Base-by-base conservation (phyloP, 768 basidiomycete species). In the Kwoniella dendrophila region DNA sequence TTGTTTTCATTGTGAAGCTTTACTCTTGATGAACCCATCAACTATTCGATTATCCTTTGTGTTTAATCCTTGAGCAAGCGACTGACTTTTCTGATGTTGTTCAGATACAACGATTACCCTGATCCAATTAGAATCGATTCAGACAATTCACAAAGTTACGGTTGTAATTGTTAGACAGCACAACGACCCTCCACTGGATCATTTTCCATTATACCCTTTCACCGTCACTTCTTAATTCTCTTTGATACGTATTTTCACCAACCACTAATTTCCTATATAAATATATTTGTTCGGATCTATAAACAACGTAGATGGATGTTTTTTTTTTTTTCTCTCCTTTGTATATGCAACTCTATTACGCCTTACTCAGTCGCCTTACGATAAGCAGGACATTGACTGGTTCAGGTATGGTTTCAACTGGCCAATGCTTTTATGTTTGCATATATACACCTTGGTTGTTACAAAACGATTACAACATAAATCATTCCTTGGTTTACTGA, bases 41-140 rank as follows among this genome's bases (percentile, higher is more conserved):
- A n/a, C n/a, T n/a, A n/a, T n/a, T n/a, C n/a, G n/a, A n/a, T n/a
- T n/a, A n/a, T n/a, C n/a, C n/a, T n/a, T n/a, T n/a, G n/a, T n/a
- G n/a, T n/a, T n/a, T n/a, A n/a, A n/a, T n/a, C n/a, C n/a, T n/a
- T n/a, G 49, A 26, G n/a, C 16, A 10, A 14, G 20, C 24, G 30
- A 12, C 22, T 49, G 5, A 11, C 29, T 49, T 32, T n/a, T 52
- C 8, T 24, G 50, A 56, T 45, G 33, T 38, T 11, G 22, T 36
- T 38, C 80, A 98, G 94, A 79, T 94, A 92, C 82, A 89, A 92
- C 72, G 95, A 99, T 83, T 99, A 97, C 80, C 95, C 95, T 29
- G 95, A 99, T 80, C 95, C 95, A 16, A 98, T 99, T 80, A 88
- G 92, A 79, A 90, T 98, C 78, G 92, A 97, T 81, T 86, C 89